Conservation (phyloP, 2,329 filamentous ascomycete genomes). For the Cyphellophora europaea region DNA sequence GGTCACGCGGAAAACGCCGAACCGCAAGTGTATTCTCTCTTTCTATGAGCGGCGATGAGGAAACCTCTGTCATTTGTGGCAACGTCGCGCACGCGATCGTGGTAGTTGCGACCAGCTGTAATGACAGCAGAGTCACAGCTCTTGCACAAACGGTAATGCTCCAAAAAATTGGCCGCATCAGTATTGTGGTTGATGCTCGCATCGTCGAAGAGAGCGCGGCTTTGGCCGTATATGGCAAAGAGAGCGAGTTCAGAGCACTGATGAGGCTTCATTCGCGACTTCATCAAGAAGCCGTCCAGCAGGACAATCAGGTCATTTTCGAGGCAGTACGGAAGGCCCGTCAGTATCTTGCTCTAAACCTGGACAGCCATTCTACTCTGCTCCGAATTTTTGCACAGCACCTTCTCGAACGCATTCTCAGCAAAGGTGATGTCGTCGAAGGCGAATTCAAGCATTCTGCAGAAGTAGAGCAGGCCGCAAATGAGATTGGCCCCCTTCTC, state of each 20-base stretch:
- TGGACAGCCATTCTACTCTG: conserved; percentile 57
- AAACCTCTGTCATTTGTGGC: conserved; percentile 65
- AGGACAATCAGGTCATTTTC: conserved; percentile 57
- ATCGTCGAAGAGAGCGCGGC: conserved; percentile 76
- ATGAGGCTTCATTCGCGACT: conserved; percentile 75
- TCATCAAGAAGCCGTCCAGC: conserved; percentile 61
- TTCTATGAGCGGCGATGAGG: conserved; percentile 64
- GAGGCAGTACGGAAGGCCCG: conserved; percentile 72
- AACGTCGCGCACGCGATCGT: conserved; percentile 96
- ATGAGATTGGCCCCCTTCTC: conserved; percentile 79
- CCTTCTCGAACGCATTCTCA: conserved; percentile 77
- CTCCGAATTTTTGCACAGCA: conserved; percentile 79
- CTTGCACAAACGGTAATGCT: conserved; percentile 89
- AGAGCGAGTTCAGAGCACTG: conserved; percentile 74
- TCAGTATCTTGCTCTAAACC: conserved; percentile 64
- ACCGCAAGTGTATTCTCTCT: conserved; percentile 74
- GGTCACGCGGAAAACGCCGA: conserved; percentile 34
- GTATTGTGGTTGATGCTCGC: conserved; percentile 66
- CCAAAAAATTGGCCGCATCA: conserved; percentile 89
- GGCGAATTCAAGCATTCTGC: conserved; percentile 63
- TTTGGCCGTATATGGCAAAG: conserved; percentile 66
- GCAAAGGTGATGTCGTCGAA: conserved; percentile 77
- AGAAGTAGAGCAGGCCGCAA: conserved; percentile 72
- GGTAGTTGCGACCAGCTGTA: conserved; percentile 69
- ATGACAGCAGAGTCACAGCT: conserved; percentile 86